Percentiles rank a stretch among this genome's conserved stretches.
Evolutionary conservation across 768 basidiomycete species (phyloP).

Genomic region (Rhodocollybia butyracea): DNA sequence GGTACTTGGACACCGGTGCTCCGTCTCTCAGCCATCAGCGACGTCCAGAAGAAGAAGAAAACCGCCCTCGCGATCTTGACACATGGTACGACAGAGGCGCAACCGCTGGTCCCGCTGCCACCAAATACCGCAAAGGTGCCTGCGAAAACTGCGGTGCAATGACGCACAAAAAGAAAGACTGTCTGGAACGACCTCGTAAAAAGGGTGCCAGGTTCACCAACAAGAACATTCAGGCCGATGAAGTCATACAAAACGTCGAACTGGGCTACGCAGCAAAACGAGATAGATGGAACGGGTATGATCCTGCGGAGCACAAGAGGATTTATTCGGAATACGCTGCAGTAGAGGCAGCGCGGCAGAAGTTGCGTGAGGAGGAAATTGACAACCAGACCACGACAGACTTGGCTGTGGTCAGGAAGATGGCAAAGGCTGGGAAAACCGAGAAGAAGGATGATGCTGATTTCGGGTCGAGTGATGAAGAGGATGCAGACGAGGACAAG

Average conservation of each 20-base stretch:
- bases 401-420: conserved; percentile 85
- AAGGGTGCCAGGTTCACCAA: conserved; percentile 93
- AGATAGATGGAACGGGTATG: conserved; percentile 98
- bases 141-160: conserved; percentile 99
- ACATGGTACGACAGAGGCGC: conserved; percentile 90
- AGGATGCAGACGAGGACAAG: conserved; percentile 95
- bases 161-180: conserved; percentile 89
- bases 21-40: conserved; percentile 96
- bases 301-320: conserved; percentile 78
- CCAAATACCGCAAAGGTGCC: conserved; percentile 96
- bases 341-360: conserved; percentile 86
- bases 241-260: conserved; percentile 78
- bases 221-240: conserved; percentile 88
- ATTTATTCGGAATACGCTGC: conserved; percentile 95
- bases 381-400: conserved; percentile 96
- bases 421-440: conserved; percentile 85
- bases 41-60: conserved; percentile 59
- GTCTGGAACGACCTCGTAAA: conserved; percentile 93
- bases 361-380: conserved; percentile 92
- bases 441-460: conserved; percentile 81
- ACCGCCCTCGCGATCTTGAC: conserved; percentile 65
- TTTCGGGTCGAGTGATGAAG: conserved; percentile 95
- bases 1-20: conserved; percentile 95
- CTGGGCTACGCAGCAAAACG: conserved; percentile 89
- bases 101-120: conserved; percentile 85